Evolutionary conservation across 345 rosid genomes (phyloP).

Genomic region (Clarkia xantiana): DNA sequence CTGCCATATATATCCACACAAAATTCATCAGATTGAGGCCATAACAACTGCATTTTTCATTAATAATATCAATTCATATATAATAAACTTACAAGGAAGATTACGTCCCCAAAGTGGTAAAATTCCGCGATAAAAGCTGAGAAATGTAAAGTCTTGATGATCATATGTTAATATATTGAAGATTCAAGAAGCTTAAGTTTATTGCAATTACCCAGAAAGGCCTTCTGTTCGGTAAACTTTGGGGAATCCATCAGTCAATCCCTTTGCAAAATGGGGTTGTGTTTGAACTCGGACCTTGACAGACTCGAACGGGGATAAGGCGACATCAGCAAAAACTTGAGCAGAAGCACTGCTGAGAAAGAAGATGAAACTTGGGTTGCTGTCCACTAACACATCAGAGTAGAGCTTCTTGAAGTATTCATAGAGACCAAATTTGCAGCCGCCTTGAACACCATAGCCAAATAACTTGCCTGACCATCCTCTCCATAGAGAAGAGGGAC

Average conservation of each 20-base stretch:
- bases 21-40: background rate
- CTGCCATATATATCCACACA: conserved; percentile 18
- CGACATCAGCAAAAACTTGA: conserved; percentile 50
- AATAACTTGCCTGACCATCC: conserved; percentile 53
- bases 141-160: background rate
- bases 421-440: conserved; percentile 54
- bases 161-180: conserved; percentile 4
- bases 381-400: conserved; percentile 25
- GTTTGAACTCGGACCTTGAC: conserved; percentile 54
- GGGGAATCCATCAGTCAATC: conserved; percentile 47
- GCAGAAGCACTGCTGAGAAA: conserved; percentile 60
- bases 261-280: conserved; percentile 43
- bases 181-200: conserved; percentile 1
- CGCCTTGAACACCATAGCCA: conserved; percentile 60
- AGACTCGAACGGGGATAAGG: conserved; percentile 62
- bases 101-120: conserved; percentile 31
- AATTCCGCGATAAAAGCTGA: conserved; percentile 27
- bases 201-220: conserved; percentile 29
- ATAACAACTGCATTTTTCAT: no score
- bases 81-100: conserved; percentile 23
- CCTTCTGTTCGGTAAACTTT: conserved; percentile 43
- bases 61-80: no score
- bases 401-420: conserved; percentile 57
- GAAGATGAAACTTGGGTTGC: conserved; percentile 25
- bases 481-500: conserved; percentile 54